These are phyloP conservation scores for Leccinum angustisporum DNA, from an alignment of 1,284 basidiomycete species.

Conservation along the genomic window DNA sequence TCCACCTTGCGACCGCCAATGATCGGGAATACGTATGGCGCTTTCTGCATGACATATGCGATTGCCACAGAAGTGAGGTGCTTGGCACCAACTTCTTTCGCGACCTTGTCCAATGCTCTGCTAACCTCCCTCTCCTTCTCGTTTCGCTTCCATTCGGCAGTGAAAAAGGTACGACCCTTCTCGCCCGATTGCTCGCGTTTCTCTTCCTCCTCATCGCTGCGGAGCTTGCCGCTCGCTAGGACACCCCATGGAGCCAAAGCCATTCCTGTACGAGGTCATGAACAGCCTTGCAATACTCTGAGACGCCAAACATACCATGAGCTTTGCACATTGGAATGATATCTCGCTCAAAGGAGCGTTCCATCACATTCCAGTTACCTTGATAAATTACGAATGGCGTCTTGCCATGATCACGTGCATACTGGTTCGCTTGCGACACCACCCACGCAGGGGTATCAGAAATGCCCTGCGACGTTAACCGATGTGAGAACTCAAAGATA, in stretches of 20 bases:
- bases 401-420: conserved; percentile 41
- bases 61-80: conserved; percentile 39
- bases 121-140: conserved; percentile 24
- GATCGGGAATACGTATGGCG: conserved; percentile 49
- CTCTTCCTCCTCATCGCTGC: conserved; percentile 32
- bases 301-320: conserved; percentile 32
- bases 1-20: conserved; percentile 52
- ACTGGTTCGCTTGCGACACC: conserved; percentile 39
- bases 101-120: conserved; percentile 19
- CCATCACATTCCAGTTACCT: conserved; percentile 51
- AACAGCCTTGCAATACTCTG: not conserved
- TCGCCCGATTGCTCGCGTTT: conserved; percentile 25
- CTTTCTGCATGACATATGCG: conserved; percentile 50
- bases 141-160: conserved; percentile 27
- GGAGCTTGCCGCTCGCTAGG: conserved; percentile 35
- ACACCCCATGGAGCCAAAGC: conserved; percentile 42
- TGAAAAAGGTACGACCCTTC: conserved; percentile 18
- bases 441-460: conserved; percentile 45
- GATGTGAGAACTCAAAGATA: not conserved
- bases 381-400: conserved; percentile 55
- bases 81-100: conserved; percentile 24
- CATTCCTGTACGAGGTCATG: conserved; percentile 22
- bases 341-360: conserved; percentile 49
- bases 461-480: conserved; percentile 22
- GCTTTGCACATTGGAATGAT: conserved; percentile 49